Percentiles rank a stretch among this genome's conserved stretches.
Evolutionary conservation across 306 rosid species (phyloP).

Genomic region (Abrus pulchellus): DNA sequence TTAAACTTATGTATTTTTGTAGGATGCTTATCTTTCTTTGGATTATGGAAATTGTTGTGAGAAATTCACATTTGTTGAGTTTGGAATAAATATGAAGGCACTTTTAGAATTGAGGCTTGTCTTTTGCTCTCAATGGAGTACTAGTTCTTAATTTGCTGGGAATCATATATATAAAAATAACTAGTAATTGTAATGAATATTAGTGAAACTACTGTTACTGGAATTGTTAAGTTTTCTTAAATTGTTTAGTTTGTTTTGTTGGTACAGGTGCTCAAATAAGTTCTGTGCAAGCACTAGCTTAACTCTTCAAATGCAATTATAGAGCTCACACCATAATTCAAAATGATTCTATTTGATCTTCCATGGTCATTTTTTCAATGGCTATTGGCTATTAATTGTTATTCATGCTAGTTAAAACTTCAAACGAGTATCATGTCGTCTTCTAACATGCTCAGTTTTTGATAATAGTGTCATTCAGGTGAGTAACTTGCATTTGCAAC

Average conservation of each 20-base stretch:
- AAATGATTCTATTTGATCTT: neutral
- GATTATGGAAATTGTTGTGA: conserved; percentile 2
- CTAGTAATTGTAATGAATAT: conserved; percentile 3
- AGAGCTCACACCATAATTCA: neutral
- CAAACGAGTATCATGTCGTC: neutral
- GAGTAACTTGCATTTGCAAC: neutral
- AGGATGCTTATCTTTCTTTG: conserved; percentile 8
- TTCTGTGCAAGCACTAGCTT: neutral
- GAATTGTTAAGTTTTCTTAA: neutral
- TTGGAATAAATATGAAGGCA: conserved; percentile 12
- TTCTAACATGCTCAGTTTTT: neutral
- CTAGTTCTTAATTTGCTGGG: conserved; percentile 5
- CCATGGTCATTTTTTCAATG: neutral
- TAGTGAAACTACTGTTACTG: conserved; percentile 4
- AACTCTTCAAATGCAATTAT: neutral
- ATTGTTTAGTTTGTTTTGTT: conserved; percentile 6
- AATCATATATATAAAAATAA: neutral
- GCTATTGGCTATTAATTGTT: neutral
- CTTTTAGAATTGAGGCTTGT: conserved; percentile 24
- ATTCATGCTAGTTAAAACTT: neutral
- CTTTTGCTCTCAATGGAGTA: neutral
- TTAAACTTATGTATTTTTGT: neutral
- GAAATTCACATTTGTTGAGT: neutral
- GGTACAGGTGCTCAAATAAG: conserved; percentile 1
- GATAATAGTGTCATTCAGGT: neutral